Evolutionary conservation across 2,329 filamentous ascomycete species (phyloP), one percentile per base, ranked within the genome.

Genomic region (Atkinsonella hypoxylon): DNA sequence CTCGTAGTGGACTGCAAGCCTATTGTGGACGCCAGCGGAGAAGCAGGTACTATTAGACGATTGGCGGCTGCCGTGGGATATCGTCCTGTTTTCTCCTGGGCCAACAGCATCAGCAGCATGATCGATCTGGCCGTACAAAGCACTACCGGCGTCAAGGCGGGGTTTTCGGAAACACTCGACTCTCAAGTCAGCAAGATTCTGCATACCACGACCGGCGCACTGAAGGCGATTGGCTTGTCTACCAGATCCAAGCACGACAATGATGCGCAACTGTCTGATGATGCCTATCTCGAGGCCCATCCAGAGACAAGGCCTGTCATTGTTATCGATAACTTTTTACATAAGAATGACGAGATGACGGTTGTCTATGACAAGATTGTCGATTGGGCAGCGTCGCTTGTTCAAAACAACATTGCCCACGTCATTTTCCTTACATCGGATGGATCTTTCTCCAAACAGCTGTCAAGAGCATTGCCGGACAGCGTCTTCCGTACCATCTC

Each of bases 401-500:
- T 93, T 0, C 87, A 88, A 44, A 83, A 85, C 48, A 95, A 96
- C 56, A 77, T 95, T 42, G 91, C 91, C 0, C 93, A 97, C 65
- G 89, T 97, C 51, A 83, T 98, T 51, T 95, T 97, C 73, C 73
- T 98, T 38, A 96, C 91, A 0, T 89, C 85, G 51, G 91, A 97
- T 56, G 79, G 89, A 1, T 87, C 89, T 0, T 95, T 89, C 67
- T 85, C 86, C 47, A 97, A 97, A 65, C 84, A 87, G 0, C 73
- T 97, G 2, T 83, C 86, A 53, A 93, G 89, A 63, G 87, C 89
- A 0, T 75, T 98, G 18, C 93, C 93, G 0, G 91, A 96, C 61
- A 81, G 93, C 26, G 85, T 96, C 12, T 95, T 97, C 73, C 82
- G 87, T 50, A 85, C 89, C 47, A 83, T 96, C 36, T 81, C 87